Evolutionary conservation across 2,329 filamentous ascomycete genomes (phyloP), one percentile per base, ranked within the genome.

Genomic region (Fusarium sp.): DNA sequence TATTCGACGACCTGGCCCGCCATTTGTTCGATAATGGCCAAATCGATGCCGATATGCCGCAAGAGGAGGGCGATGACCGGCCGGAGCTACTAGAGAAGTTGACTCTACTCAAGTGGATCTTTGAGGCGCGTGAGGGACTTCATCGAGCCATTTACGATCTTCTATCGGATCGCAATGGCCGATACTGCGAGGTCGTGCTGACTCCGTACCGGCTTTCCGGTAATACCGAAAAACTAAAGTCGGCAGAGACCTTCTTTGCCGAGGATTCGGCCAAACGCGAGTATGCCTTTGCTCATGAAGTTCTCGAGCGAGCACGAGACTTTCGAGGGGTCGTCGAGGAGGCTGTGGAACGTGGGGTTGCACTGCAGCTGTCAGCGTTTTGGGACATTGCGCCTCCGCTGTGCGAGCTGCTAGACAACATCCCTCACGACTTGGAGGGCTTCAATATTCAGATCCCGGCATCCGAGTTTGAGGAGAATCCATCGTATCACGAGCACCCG

Each of bases 381-480:
- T 99, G 96, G 96, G 96, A 99, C 77, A 97, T 98, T 75, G 95
- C 95, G 2, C 96, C 96, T 3, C 90, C 91, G 4, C 86, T 99
- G 0, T 86, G 92, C 28, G 87, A 90, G 15, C 85, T 98, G 48
- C 87, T 97, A 11, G 93, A 97, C 64, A 92, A 92, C 74, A 91
- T 98, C 23, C 95, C 94, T 0, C 78, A 81, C 2, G 81, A 86
- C 44, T 80, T 90, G 11, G 78, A 81, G 9, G 82, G 80, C 7
- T 94, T 97, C 80, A 85, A 89, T 23, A 88, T 97, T 50, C 88
- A 92, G 73, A 94, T 98, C 47, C 95, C 96, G 0, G 78, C 87
- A 0, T 85, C 89, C 16, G 96, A 99, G 80, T 92, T 91, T 71
- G 90, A 91, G 4, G 96, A 98, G 82, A 98, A 95, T 74, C 94